Evolutionary conservation across 441 rosid genomes (phyloP).

Genomic region (Mallotus repandus): DNA sequence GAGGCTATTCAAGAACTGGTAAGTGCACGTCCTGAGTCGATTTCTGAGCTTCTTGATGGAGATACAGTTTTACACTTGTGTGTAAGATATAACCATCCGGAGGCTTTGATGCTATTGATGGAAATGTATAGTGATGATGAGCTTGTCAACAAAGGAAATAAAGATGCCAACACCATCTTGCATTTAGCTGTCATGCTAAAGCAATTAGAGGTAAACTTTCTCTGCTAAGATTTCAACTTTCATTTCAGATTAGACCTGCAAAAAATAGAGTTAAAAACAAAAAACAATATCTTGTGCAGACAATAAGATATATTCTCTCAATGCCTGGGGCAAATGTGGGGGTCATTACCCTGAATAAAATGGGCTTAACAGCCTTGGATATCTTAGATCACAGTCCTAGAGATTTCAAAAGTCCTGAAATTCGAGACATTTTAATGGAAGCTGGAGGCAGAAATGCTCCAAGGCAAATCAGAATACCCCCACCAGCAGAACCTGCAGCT

Average conservation of each 20-base stretch:
- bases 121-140: neutral
- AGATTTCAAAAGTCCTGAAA: constrained; percentile 7
- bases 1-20: constrained; percentile 25
- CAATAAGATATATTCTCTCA: neutral
- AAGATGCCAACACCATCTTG: constrained; percentile 16
- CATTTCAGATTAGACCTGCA: neutral
- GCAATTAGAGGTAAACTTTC: constrained; percentile 15
- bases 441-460: neutral
- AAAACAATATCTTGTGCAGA: neutral
- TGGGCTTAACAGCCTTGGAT: constrained; percentile 16
- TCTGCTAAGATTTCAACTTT: no score
- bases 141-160: neutral
- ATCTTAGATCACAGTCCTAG: constrained; percentile 2
- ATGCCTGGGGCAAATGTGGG: neutral
- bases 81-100: constrained; percentile 14
- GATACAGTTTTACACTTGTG: constrained; percentile 23
- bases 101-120: constrained; percentile 17
- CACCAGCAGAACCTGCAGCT: no score
- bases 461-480: neutral
- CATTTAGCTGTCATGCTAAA: constrained; percentile 8
- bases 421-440: neutral
- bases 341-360: neutral
- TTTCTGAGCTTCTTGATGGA: constrained; percentile 4
- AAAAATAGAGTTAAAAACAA: no score
- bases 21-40: constrained; percentile 16